A percentile compares a stretch with the other conserved stretches of the same genome.
Evolutionary conservation across 2,329 filamentous ascomycete species (phyloP).

Genomic region (Sarocladium kiliense): DNA sequence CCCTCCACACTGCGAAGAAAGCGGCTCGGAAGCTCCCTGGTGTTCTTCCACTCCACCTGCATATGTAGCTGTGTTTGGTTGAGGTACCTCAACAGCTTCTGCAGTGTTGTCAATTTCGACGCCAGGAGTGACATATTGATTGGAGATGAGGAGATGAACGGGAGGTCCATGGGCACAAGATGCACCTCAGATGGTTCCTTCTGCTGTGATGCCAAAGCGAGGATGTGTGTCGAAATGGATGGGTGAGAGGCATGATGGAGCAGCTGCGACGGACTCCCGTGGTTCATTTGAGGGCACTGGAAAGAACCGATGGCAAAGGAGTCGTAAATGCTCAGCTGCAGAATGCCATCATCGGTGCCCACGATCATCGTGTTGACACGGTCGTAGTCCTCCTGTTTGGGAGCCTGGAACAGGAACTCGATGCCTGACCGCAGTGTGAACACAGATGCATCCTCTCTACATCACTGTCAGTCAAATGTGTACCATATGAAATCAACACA

Average conservation of each 20-base stretch:
- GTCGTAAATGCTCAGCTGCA: conserved; percentile 80
- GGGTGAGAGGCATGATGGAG: conserved; percentile 66
- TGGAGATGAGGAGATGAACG: conserved; percentile 72
- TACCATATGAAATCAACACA: not conserved
- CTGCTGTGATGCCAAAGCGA: conserved; percentile 49
- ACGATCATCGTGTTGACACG: conserved; percentile 76
- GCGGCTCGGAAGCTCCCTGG: conserved; percentile 70
- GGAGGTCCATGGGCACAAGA: conserved; percentile 75
- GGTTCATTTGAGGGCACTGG: conserved; percentile 34
- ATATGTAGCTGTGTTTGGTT: conserved; percentile 76
- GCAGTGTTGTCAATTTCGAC: conserved; percentile 79
- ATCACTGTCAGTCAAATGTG: not conserved
- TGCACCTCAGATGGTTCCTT: conserved; percentile 31
- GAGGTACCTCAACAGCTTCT: conserved; percentile 82
- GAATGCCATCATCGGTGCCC: conserved; percentile 62
- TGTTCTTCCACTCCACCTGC: conserved; percentile 75
- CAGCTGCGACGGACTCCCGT: conserved; percentile 27
- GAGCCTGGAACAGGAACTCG: conserved; percentile 62
- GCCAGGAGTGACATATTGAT: conserved; percentile 79
- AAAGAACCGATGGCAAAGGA: conserved; percentile 75
- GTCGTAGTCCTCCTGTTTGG: conserved; percentile 60
- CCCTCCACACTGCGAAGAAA: conserved; percentile 75
- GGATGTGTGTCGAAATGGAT: conserved; percentile 67
- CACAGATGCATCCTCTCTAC: conserved; percentile 50
- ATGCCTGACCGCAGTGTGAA: conserved; percentile 67